phyloP scores from a whole-genome alignment of 495 filamentous ascomycete genomes.

The Acidiella bohemica region DNA sequence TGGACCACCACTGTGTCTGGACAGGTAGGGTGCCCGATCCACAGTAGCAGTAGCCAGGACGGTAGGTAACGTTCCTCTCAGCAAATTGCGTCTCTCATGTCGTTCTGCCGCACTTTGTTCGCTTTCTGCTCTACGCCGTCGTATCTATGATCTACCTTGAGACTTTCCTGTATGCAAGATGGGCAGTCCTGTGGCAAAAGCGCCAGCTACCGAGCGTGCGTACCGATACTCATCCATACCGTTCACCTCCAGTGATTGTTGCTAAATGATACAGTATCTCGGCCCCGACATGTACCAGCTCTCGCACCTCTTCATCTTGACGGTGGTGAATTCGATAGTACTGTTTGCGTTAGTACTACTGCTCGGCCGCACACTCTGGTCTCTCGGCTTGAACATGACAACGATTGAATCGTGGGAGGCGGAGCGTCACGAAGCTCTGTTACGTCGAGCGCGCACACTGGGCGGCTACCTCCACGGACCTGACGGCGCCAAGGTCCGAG shows the following conservation, averaged over 20 bases:
- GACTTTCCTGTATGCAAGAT: slow-evolving; percentile 44
- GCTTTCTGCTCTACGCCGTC: slow-evolving; percentile 71
- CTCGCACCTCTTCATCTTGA: slow-evolving; percentile 50
- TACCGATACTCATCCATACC: slow-evolving; percentile 1
- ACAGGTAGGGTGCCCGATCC: slow-evolving; percentile 35
- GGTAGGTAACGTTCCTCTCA: slow-evolving; percentile 18
- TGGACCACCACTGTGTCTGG: slow-evolving; percentile 99
- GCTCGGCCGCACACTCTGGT: slow-evolving; percentile 46
- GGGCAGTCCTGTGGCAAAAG: slow-evolving; percentile 48
- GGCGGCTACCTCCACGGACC: slow-evolving; percentile 49
- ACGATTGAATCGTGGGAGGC: slow-evolving; percentile 93
- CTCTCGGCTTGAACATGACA: slow-evolving; percentile 49
- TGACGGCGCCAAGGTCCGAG: slow-evolving; percentile 40
- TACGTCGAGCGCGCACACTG: slow-evolving; percentile 43
- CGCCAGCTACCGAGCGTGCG: slow-evolving; percentile 56
- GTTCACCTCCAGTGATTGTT: too few species aligned
- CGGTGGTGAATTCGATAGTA: slow-evolving; percentile 46
- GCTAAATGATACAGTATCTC: slow-evolving; percentile 54
- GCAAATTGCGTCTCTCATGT: slow-evolving; percentile 79
- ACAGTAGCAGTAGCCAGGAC: not conserved
- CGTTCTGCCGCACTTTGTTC: slow-evolving; percentile 80
- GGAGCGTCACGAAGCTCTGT: slow-evolving; percentile 65
- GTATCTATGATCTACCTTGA: slow-evolving; percentile 51
- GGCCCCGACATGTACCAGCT: slow-evolving; percentile 56
- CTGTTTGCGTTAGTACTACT: slow-evolving; percentile 54